A percentile compares a stretch with the other conserved stretches of the same genome.
Evolutionary conservation across 1,284 basidiomycete species (phyloP).

Genomic region (Pulchroboletus neoregius): DNA sequence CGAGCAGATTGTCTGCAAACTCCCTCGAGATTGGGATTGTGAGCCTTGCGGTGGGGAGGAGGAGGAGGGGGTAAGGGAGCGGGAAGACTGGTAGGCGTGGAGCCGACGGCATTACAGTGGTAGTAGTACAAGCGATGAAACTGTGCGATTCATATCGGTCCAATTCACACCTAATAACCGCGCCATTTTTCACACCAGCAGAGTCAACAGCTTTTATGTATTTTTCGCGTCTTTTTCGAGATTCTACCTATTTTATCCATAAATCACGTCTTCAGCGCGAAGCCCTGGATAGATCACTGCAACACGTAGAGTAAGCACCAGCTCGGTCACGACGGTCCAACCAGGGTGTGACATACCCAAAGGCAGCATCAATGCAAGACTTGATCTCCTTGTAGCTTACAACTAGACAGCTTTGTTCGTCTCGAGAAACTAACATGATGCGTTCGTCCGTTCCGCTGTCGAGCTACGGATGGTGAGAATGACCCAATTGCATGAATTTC

Average conservation of each 20-base stretch:
- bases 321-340: background rate
- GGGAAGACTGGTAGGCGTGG: slow-evolving; percentile 55
- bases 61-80: slow-evolving; percentile 59
- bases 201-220: slow-evolving; percentile 32
- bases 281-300: slow-evolving; percentile 29
- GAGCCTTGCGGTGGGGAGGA: slow-evolving; percentile 62
- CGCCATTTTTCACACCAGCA: background rate
- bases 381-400: slow-evolving; percentile 95
- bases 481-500: background rate
- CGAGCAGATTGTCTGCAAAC: slow-evolving; percentile 56
- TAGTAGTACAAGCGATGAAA: background rate
- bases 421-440: slow-evolving; percentile 90
- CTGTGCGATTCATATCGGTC: too few species aligned
- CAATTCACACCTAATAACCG: background rate
- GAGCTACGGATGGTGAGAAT: slow-evolving; percentile 47
- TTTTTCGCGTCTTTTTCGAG: slow-evolving; percentile 62
- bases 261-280: slow-evolving; percentile 21
- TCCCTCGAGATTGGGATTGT: slow-evolving; percentile 55
- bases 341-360: slow-evolving; percentile 34
- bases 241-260: slow-evolving; percentile 52
- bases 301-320: background rate
- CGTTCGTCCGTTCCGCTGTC: slow-evolving; percentile 92
- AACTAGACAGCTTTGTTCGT: slow-evolving; percentile 95
- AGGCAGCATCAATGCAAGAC: slow-evolving; percentile 79
- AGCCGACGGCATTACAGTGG: slow-evolving; percentile 25